Evolutionary conservation across 192 early-diverging fungal species (phyloP).

Genomic region (Podila minutissima): DNA sequence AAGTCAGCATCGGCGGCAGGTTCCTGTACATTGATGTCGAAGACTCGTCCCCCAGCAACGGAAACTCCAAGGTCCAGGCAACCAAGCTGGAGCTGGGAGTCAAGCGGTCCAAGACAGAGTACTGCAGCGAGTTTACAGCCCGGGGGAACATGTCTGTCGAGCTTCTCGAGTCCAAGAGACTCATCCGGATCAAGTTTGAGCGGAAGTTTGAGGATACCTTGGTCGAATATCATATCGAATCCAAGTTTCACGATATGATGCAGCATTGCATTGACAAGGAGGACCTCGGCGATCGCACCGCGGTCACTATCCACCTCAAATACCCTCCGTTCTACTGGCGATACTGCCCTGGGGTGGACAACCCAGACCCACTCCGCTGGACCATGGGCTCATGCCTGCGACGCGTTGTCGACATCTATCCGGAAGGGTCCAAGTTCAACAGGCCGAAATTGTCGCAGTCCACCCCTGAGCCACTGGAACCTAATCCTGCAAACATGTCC

Average conservation of each 20-base stretch:
- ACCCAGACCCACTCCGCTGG: conserved; percentile 13
- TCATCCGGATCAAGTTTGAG: conserved; percentile 27
- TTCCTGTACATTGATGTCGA: conserved; percentile 17
- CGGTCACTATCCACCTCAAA: conserved; percentile 52
- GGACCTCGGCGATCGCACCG: background rate
- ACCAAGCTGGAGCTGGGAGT: conserved; percentile 17
- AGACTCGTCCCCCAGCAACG: background rate
- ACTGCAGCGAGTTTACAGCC: conserved; percentile 28
- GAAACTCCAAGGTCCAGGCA: background rate
- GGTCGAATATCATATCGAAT: conserved; percentile 37
- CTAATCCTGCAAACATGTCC: conserved; percentile 21
- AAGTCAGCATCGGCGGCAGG: conserved; percentile 14
- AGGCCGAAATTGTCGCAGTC: too few relatives aligned
- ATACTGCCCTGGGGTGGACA: conserved; percentile 22
- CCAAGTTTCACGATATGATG: conserved; percentile 38
- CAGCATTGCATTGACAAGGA: conserved; percentile 30
- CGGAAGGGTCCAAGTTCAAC: conserved; percentile 9
- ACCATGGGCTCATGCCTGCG: conserved; percentile 23
- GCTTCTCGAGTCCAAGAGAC: conserved; percentile 7
- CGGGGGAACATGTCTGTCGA: background rate
- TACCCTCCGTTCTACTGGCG: conserved; percentile 54
- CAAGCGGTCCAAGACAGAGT: conserved; percentile 7
- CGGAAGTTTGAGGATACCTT: conserved; percentile 11
- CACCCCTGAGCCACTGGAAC: conserved; percentile 22
- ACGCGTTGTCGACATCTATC: conserved; percentile 44